Evolutionary conservation across 2,329 filamentous ascomycete genomes (phyloP), one percentile per base, ranked within the genome.

Genomic region (Leptodontidium sp.): DNA sequence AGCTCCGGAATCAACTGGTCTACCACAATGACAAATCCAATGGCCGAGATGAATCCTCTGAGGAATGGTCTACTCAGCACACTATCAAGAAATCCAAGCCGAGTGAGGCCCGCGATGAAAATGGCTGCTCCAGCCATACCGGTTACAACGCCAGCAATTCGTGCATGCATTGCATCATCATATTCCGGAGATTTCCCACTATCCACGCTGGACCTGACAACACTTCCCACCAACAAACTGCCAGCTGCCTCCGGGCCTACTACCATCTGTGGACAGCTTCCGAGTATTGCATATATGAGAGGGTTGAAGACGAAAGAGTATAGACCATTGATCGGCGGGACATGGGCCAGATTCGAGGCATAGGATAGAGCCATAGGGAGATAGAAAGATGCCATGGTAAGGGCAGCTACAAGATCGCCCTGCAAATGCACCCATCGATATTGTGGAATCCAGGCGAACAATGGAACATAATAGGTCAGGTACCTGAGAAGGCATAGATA

Each of bases 311-410:
- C 93, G 78, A 98, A 98, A 17, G 93, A 89, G 81, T 98, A 99
- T 3, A 99, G 86, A 0, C 96, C 96, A 77, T 97, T 95, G 76
- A 98, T 94, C 0, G 96, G 92, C 9, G 95, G 94, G 1, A 98
- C 89, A 78, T 98, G 96, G 6, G 92, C 94, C 52, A 99, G 89
- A 77, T 98, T 98, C 50, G 93, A 90, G 66, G 96, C 94, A 72
- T 97, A 91, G 0, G 96, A 98, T 15, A 99, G 87, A 0, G 94
- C 92, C 94, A 99, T 98, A 63, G 96, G 96, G 47, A 99, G 91
- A 80, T 99, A 99, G 82, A 99, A 96, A 32, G 94, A 97, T n/a
- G 95, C 93, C 83, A 99, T 91, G n/a, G 96, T 98, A 71, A 98
- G 80, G 61, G 95, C 94, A 9, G 95, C 91, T 15, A 97, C 84